These are phyloP conservation scores for Aaosphaeria pasadenensis DNA, from an alignment of 2,329 filamentous ascomycete species.

Conservation along the genomic window DNA sequence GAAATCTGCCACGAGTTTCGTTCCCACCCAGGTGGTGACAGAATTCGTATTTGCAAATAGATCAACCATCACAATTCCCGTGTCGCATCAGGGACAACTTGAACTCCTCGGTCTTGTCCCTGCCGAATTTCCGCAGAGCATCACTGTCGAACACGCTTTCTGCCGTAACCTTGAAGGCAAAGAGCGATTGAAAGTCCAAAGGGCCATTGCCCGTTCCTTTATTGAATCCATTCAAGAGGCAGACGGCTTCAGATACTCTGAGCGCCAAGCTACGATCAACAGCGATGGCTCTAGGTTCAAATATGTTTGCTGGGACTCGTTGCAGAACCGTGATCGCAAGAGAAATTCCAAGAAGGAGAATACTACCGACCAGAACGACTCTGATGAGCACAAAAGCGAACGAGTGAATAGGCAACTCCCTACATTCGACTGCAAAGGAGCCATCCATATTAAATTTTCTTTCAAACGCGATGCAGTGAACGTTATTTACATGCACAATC, in stretches of 20 bases:
- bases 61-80: conserved; percentile 29
- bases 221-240: conserved; percentile 26
- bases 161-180: conserved; percentile 24
- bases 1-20: conserved; percentile 23
- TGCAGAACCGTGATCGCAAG: conserved; percentile 27
- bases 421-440: conserved; percentile 32
- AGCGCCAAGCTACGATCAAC: conserved; percentile 28
- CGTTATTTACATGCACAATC: conserved; percentile 36
- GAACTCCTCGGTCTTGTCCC: conserved; percentile 22
- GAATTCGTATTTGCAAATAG: conserved; percentile 27
- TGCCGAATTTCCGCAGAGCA: conserved; percentile 24
- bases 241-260: conserved; percentile 33
- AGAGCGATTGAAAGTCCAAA: conserved; percentile 24
- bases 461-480: conserved; percentile 31
- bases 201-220: conserved; percentile 27
- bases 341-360: conserved; percentile 20
- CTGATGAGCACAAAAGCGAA: conserved; percentile 1
- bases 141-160: conserved; percentile 24
- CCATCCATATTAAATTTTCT: conserved; percentile 34
- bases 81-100: conserved; percentile 23
- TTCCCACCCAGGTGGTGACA: conserved; percentile 28
- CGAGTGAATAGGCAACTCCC: conserved; percentile 8
- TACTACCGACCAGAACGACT: conserved; percentile 4
- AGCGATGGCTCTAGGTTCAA: conserved; percentile 29
- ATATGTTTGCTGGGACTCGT: conserved; percentile 32